phyloP scores from a whole-genome alignment of 163 green algal species.

The Chlamydomonas reinhardtii region DNA sequence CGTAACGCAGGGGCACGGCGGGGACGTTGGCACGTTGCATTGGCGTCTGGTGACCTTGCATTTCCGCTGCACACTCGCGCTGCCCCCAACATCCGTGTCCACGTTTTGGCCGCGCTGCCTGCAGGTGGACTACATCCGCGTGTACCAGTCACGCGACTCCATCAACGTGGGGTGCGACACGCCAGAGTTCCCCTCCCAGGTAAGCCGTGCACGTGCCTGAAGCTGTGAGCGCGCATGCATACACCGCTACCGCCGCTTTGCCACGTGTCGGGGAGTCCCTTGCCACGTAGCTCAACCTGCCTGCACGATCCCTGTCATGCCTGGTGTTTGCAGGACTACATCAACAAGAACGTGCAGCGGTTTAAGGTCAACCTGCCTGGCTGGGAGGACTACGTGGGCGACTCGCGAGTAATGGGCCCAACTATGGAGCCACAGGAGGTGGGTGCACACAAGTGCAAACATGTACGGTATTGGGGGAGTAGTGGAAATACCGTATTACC shows the following conservation, averaged over 20 bases:
- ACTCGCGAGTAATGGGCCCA: constrained; percentile 27
- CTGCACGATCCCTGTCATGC: no score
- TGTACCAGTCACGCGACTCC: neutral
- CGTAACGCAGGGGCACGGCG: no score
- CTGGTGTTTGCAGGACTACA: constrained; percentile 3
- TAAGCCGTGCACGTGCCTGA: neutral
- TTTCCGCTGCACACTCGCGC: no score
- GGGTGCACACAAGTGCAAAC: neutral
- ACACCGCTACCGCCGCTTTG: neutral
- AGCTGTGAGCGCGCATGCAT: no score
- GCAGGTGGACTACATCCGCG: constrained; percentile 33
- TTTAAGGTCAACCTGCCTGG: constrained; percentile 17
- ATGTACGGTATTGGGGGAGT: neutral
- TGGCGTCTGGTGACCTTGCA: no score
- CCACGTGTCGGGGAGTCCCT: no score
- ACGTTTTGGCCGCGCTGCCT: neutral
- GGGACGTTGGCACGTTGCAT: no score
- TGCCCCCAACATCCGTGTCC: no score
- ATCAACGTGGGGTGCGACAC: constrained; percentile 38
- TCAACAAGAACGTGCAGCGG: neutral
- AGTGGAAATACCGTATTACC: no score
- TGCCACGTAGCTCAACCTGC: no score
- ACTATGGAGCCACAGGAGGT: constrained; percentile 17
- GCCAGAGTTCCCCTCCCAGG: constrained; percentile 25
- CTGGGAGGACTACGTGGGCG: constrained; percentile 34